These are phyloP conservation scores for Hypoxylon subgilvum DNA, from an alignment of 495 filamentous ascomycete genomes.

Conservation along the genomic window DNA sequence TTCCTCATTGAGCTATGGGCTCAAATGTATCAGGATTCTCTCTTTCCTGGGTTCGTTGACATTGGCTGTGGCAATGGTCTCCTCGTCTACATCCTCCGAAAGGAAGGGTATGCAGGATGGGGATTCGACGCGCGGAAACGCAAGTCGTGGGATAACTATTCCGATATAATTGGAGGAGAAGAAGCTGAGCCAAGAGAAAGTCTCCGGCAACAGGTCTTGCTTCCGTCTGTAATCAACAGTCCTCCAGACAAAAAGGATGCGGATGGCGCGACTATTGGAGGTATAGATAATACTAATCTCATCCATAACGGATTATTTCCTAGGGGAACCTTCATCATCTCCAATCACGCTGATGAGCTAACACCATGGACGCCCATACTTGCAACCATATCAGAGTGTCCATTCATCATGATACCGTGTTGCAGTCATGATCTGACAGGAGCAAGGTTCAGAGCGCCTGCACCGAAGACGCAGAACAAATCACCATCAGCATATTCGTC, in stretches of 20 bases:
- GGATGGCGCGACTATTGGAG: slow-evolving; percentile 18
- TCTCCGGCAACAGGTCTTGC: slow-evolving; percentile 73
- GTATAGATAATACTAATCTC: slow-evolving; percentile 39
- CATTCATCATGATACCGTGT: slow-evolving; percentile 92
- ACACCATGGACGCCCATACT: slow-evolving; percentile 95
- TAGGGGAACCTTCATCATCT: slow-evolving; percentile 84
- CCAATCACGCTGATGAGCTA: slow-evolving; percentile 94
- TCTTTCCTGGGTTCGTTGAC: slow-evolving; percentile 91
- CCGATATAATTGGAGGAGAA: slow-evolving; percentile 44
- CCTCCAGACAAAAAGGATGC: slow-evolving; percentile 3
- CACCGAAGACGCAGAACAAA: slow-evolving; percentile 59
- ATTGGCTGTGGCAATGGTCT: slow-evolving; percentile 95
- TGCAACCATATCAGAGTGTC: slow-evolving; percentile 71
- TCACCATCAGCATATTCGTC: slow-evolving; percentile 70
- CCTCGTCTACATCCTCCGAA: slow-evolving; percentile 80
- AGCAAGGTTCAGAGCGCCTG: slow-evolving; percentile 70
- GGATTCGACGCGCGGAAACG: slow-evolving; percentile 87
- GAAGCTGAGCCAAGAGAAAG: slow-evolving; percentile 39
- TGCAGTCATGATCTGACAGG: slow-evolving; percentile 89
- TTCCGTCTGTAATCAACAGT: slow-evolving; percentile 62
- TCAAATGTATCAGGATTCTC: slow-evolving; percentile 70
- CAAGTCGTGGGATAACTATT: slow-evolving; percentile 82
- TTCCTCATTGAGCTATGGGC: slow-evolving; percentile 93
- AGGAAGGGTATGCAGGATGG: slow-evolving; percentile 84
- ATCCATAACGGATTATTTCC: slow-evolving; percentile 77